Evolutionary conservation across 192 early-diverging fungal species (phyloP).

Genomic region (Umbelopsis vinacea): DNA sequence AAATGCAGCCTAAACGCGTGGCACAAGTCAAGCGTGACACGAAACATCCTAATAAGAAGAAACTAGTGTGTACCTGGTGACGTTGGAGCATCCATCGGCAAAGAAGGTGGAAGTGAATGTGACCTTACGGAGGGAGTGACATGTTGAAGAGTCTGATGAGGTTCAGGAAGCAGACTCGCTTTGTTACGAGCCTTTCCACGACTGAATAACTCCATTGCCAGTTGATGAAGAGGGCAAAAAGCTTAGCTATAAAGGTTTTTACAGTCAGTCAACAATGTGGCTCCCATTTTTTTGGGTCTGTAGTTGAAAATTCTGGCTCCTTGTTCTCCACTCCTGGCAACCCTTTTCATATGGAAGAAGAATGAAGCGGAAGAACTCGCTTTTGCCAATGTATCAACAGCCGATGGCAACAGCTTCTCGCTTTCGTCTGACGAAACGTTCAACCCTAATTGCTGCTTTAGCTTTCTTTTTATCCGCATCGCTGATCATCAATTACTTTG

Average conservation of each 20-base stretch:
- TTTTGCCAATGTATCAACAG: slow-evolving; percentile 18
- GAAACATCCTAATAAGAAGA: slow-evolving; percentile 8
- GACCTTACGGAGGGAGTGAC: neutral
- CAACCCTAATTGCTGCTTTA: neutral
- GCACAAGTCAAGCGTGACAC: slow-evolving; percentile 5
- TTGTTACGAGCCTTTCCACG: slow-evolving; percentile 21
- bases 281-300: neutral
- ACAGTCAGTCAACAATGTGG: no score
- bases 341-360: neutral
- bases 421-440: neutral
- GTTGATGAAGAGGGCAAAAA: neutral
- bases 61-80: slow-evolving; percentile 8
- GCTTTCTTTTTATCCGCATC: neutral
- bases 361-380: slow-evolving; percentile 19
- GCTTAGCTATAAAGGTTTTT: neutral
- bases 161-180: neutral
- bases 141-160: neutral
- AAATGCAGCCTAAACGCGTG: neutral
- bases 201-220: slow-evolving; percentile 15
- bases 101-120: slow-evolving; percentile 1
- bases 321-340: slow-evolving; percentile 8
- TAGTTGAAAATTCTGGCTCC: slow-evolving; percentile 16
- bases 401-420: neutral
- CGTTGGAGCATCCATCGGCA: neutral
- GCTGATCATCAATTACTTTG: neutral